Base-by-base conservation (phyloP, 805 yeast species). In the Sugiyamaella americana region DNA sequence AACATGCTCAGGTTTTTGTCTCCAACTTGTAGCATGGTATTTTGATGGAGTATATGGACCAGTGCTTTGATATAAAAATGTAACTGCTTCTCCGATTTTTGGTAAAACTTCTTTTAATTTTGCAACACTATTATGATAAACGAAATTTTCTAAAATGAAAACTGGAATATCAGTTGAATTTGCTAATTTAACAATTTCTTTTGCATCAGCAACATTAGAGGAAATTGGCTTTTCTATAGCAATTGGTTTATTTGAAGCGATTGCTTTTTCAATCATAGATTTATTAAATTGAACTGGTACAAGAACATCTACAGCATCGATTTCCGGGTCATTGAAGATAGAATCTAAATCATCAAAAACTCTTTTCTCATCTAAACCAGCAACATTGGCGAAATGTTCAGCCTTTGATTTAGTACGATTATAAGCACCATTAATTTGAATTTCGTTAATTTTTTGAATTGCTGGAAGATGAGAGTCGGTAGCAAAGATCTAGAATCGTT, bases 171-270 rank as follows among this genome's bases (percentile, higher is more conserved):
- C 78, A 16, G 89, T 70, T 5, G 71, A 58, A 41, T 73, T 73
- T 38, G 88, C 70, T 40, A 91, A 60, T 51, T 78, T 64, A 36
- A 89, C 96, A 48, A 91, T 78, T 64, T 85, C 82, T 50, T 71
- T 73, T 19, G 96, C 97, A 62, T 87, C 95, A 8, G 71, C 76
- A 58, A 91, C 64, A 50, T 76, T 81, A 35, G 95, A 95, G 29
- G 97, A 93, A 61, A 91, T 81, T 53, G 98, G 98, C 68, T 91
- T 91, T 64, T 91, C 98, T 58, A 91, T 66, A 34, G 79, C 72
- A 40, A 89, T 72, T 49, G 96, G 93, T 68, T 89, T 91, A 43
- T 79, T 78, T 56, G 84, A 75, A 41, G 76, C 73, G 46, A 87
- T 70, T 2, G 95, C 95, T 55, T 75, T 72, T 58, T 79, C 72